Conservation (phyloP, 495 filamentous ascomycete genomes). For the Daldinia caldariorum region DNA sequence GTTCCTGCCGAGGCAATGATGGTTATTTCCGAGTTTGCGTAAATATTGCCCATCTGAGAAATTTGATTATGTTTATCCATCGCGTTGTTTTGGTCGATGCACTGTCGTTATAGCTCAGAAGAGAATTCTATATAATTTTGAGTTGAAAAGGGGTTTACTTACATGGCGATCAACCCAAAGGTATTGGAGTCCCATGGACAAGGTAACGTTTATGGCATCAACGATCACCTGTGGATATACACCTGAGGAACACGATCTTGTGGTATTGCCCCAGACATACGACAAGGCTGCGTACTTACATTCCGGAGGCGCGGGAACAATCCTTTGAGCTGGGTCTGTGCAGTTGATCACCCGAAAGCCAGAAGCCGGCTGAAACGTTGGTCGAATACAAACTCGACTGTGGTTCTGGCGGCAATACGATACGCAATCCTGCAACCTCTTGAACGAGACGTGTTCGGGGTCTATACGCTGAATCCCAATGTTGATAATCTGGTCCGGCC, state of each 20-base stretch:
- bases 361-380: neutral
- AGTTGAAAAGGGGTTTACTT: neutral
- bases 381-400: neutral
- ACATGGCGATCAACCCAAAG: slow-evolving; percentile 21
- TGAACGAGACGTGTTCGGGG: neutral
- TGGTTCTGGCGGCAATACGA: neutral
- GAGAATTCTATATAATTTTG: neutral
- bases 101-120: slow-evolving; percentile 31
- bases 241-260: neutral
- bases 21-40: slow-evolving; percentile 47
- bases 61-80: slow-evolving; percentile 45
- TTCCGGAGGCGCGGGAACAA: neutral
- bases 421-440: neutral
- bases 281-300: neutral
- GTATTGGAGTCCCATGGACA: slow-evolving; percentile 8
- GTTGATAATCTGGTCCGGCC: neutral
- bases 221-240: neutral
- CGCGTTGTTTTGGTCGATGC: slow-evolving; percentile 49
- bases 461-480: neutral
- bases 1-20: slow-evolving; percentile 49
- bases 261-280: neutral
- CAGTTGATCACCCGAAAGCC: neutral
- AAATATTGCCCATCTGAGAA: slow-evolving; percentile 50
- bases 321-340: neutral
- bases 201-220: neutral